Evolutionary conservation across 495 filamentous ascomycete genomes (phyloP), one percentile per base, ranked within the genome.

Genomic region (Penicillium goetzii): DNA sequence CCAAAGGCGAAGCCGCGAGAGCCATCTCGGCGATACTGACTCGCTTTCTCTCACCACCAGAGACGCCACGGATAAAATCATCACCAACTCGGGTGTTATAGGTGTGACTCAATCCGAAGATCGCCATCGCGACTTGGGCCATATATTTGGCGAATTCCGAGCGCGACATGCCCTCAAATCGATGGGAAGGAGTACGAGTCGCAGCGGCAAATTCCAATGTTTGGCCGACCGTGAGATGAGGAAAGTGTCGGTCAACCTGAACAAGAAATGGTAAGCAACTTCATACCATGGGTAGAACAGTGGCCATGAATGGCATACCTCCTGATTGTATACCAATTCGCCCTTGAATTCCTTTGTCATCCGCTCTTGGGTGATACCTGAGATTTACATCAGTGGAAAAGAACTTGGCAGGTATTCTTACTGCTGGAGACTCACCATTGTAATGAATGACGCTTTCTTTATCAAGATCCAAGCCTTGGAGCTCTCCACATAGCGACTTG

Each of bases 11-110:
- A 52, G 88, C 86, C 11, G 87, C 87, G 21, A 92, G 76, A 70
- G 92, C 85, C 69, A 82, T 82, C 68, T 87, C 78, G 5, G 79
- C 80, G 47, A 82, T 81, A 69, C 70, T 72, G 15, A 80, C 76
- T n/a, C 76, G 86, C 79, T 94, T 95, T 28, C 91, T 78, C 72
- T 97, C 92, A 38, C 92, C 92, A 50, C 92, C 92, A n/a, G 87
- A 90, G 17, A 96, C 85, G 59, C 92, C 88, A 67, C 76, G 90
- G 81, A 67, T 84, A 28, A 74, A 76, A 26, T 78, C 74, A 33
- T 75, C 70, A 17, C 77, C 77, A 78, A 80, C 76, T 12, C 69
- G 71, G 8, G 78, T 80, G 34, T 80, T 78, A 54, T 87, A 83
- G 6, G 81, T 81, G 25, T 88, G 79, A 10, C 83, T 80, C 0